These are phyloP conservation scores for Polytolypa hystricis DNA, from an alignment of 2,329 filamentous ascomycete species.

Conservation along the genomic window DNA sequence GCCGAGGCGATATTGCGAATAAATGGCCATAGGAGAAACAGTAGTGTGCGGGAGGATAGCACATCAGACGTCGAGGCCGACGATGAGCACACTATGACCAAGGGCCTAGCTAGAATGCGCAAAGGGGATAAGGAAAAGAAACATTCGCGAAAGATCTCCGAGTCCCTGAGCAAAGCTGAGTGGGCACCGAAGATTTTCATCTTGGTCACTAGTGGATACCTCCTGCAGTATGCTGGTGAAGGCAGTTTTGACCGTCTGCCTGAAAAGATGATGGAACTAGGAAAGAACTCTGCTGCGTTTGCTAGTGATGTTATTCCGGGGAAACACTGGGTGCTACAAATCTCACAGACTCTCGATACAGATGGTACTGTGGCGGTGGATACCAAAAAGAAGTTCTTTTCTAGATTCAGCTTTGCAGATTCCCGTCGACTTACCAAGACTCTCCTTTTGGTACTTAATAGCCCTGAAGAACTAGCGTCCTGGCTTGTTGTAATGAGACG, in stretches of 20 bases:
- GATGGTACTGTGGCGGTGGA: constrained; percentile 19
- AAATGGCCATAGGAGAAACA: constrained; percentile 23
- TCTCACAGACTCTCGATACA: constrained; percentile 28
- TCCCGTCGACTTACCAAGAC: constrained; percentile 26
- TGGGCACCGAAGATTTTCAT: constrained; percentile 37
- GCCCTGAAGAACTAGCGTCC: constrained; percentile 32
- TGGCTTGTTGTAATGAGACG: constrained; percentile 37
- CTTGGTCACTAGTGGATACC: constrained; percentile 33
- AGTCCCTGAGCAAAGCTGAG: constrained; percentile 28
- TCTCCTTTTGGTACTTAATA: constrained; percentile 34
- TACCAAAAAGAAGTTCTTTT: constrained; percentile 25
- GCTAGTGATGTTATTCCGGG: constrained; percentile 40
- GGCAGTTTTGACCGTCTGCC: constrained; percentile 36
- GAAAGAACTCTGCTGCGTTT: constrained; percentile 36
- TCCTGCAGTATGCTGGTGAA: constrained; percentile 36
- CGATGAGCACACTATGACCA: constrained; percentile 12
- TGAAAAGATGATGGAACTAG: constrained; percentile 37
- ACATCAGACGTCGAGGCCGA: constrained; percentile 8
- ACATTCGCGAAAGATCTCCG: constrained; percentile 26
- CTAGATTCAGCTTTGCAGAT: constrained; percentile 29
- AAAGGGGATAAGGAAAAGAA: constrained; percentile 26
- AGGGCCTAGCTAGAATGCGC: constrained; percentile 19
- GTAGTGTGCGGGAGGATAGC: constrained; percentile 11
- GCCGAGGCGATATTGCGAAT: constrained; percentile 58
- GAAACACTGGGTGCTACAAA: constrained; percentile 38